Conservation (phyloP, 345 rosid genomes). For the Populus euphratica region DNA sequence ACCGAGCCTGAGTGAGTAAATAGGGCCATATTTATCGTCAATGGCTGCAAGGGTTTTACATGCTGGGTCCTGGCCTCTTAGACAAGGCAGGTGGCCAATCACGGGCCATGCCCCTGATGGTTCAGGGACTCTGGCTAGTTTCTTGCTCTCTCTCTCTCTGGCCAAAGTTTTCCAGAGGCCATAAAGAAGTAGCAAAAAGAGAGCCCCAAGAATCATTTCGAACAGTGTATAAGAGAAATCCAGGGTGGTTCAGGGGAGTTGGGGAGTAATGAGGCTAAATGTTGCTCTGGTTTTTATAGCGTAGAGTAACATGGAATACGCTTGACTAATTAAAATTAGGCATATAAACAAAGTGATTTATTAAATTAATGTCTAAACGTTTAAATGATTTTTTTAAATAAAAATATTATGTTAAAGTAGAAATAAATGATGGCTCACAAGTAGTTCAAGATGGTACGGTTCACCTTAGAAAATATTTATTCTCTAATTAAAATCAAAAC, state of each 20-base stretch:
- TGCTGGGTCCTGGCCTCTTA: conserved; percentile 31
- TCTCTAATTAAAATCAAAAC: no score
- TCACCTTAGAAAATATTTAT: no score
- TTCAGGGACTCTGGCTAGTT: conserved; percentile 30
- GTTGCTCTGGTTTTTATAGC: no score
- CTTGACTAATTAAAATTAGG: no score
- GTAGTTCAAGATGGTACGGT: no score
- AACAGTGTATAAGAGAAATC: background rate
- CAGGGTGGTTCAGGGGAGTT: background rate
- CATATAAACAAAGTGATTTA: no score
- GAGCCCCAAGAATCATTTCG: background rate
- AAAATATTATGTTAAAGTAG: no score
- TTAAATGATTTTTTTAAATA: no score
- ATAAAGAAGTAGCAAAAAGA: conserved; percentile 5
- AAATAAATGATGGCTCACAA: no score
- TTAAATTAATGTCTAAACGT: no score
- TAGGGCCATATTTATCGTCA: conserved; percentile 49
- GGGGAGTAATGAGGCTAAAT: no score
- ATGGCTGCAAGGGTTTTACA: conserved; percentile 43
- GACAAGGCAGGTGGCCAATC: conserved; percentile 61
- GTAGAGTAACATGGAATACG: no score
- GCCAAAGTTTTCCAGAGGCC: background rate
- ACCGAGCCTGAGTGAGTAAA: conserved; percentile 56
- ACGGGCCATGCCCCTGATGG: conserved; percentile 56
- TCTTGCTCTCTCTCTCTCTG: background rate